Base-by-base conservation (phyloP, 2,329 filamentous ascomycete genomes). In the Diaporthe citrichinensis region DNA sequence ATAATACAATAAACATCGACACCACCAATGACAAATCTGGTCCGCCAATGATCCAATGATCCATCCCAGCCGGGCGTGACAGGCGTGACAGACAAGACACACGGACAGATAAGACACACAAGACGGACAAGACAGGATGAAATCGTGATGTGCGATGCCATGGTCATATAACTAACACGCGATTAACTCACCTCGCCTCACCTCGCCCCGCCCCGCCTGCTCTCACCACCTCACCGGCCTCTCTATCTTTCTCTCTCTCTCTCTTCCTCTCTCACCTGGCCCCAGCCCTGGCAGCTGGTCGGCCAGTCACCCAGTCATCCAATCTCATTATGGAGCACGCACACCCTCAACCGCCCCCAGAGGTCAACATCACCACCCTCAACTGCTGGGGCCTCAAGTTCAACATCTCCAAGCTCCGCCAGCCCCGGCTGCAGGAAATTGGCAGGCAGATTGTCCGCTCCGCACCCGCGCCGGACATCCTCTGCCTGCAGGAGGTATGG, bases 311-410 rank as follows among this genome's bases (percentile, higher is more conserved):
- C 34, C 44, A 14, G 8, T n/a, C n/a, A 31, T 10, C 14, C 36
- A 10, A 12, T 12, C 46, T n/a, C 53, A 68, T 23, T 12, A 83
- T 82, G 77, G 79, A 81, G 73, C 78, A 80, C 17, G 57, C 72
- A 25, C 83, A 81, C 79, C 91, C 89, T 28, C 78, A 80, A 9
- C 57, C 71, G n/a, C 83, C 89, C 25, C 86, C 86, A 44, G 89
- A 92, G 75, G 90, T 98, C 82, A 93, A 94, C 81, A 89, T 98
- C 79, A 87, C 98, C 78, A 97, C 95, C 6, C 91, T 98, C 83
- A 99, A 99, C 85, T 98, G 95, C 91, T 98, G 97, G 96, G 97
- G 97, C 71, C 92, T 98, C 77, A 96, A 97, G 81, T 95, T 92
- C 86, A 75, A 77, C 69, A 89, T 98, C 81, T 93, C 96, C 71